Evolutionary conservation across 2,329 filamentous ascomycete species (phyloP).

Genomic region (Fusarium euwallaceae): DNA sequence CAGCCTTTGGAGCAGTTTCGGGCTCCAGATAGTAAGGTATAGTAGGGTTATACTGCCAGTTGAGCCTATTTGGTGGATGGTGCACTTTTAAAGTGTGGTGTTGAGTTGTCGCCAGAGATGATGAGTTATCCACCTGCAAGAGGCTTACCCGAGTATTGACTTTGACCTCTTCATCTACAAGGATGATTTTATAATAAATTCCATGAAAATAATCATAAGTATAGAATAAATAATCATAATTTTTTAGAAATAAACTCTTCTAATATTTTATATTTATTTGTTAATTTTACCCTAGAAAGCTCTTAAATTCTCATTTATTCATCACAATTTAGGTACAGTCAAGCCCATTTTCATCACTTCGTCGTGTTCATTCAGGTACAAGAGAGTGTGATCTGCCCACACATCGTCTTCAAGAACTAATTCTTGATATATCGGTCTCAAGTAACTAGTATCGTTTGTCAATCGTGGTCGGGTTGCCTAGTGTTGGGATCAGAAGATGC

Average conservation of each 20-base stretch:
- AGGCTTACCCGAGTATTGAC: not conserved
- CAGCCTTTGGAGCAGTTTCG: not conserved
- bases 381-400: too few species aligned
- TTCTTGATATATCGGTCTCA: not conserved
- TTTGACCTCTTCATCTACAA: not conserved
- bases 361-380: too few species aligned
- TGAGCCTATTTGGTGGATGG: too few species aligned
- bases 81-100: too few species aligned
- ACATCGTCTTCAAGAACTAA: not conserved
- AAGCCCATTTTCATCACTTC: too few species aligned
- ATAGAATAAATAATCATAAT: not conserved
- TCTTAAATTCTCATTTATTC: too few species aligned
- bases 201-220: not conserved
- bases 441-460: not conserved
- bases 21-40: not conserved
- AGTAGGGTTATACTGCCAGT: not conserved
- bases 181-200: not conserved
- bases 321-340: too few species aligned
- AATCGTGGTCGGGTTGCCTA: not conserved
- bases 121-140: not conserved
- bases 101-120: not conserved
- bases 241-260: not conserved
- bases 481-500: not conserved
- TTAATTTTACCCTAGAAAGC: not conserved
- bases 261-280: not conserved